A percentile compares a stretch with the other conserved stretches of the same genome.
phyloP scores from a whole-genome alignment of 106 monocot species.

The Allium fistulosum region DNA sequence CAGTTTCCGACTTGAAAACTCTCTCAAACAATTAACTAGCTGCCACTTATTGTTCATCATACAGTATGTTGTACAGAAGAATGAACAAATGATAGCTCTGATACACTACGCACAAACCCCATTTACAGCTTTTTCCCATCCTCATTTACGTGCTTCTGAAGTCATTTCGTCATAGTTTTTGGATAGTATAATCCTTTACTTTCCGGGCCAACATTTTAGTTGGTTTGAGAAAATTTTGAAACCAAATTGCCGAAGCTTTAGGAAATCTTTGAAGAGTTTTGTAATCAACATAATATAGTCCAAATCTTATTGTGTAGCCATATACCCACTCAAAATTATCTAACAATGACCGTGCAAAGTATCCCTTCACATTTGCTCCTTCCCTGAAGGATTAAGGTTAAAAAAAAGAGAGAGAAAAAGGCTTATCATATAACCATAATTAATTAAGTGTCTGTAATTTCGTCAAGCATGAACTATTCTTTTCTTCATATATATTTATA shows the following conservation, averaged over 20 bases:
- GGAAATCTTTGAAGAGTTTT: slow-evolving; percentile 33
- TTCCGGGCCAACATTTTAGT: too few species aligned
- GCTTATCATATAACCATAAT: not conserved
- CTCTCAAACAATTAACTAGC: too few species aligned
- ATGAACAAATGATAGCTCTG: too few species aligned
- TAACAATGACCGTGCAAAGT: slow-evolving; percentile 43
- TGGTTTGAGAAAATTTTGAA: slow-evolving; percentile 18
- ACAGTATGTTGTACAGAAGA: too few species aligned
- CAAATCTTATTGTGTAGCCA: slow-evolving; percentile 36
- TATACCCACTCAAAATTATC: slow-evolving; percentile 43
- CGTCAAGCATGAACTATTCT: not conserved
- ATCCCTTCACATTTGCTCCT: slow-evolving; percentile 38
- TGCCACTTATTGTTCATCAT: too few species aligned
- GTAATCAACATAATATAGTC: slow-evolving; percentile 37
- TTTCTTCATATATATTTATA: not conserved
- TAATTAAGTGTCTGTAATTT: not conserved
- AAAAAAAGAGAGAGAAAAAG: not conserved
- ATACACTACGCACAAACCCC: too few species aligned
- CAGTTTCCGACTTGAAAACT: too few species aligned
- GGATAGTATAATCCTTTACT: too few species aligned
- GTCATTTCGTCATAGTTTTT: too few species aligned
- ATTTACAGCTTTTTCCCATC: too few species aligned
- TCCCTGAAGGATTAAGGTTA: slow-evolving; percentile 19
- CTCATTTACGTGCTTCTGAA: too few species aligned
- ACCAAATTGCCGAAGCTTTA: slow-evolving; percentile 35